These are phyloP conservation scores for Trichoderma oligosporum DNA, from an alignment of 2,329 filamentous ascomycete genomes.

Conservation along the genomic window DNA sequence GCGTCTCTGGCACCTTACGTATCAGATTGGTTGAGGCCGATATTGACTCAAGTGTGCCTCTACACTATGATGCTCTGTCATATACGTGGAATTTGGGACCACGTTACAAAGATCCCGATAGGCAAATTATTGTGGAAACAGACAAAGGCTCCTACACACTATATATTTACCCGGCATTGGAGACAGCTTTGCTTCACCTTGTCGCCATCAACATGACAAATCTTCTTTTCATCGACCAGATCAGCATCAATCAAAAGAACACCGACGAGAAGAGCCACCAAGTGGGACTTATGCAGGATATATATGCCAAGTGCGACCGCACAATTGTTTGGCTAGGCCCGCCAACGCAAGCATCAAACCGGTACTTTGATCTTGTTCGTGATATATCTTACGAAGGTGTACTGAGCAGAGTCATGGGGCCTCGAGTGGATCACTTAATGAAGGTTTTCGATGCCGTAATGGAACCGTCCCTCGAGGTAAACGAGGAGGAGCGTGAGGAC, in stretches of 20 bases:
- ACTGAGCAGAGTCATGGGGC: conserved; percentile 26
- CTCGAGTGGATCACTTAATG: conserved; percentile 23
- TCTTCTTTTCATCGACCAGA: conserved; percentile 32
- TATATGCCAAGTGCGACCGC: conserved; percentile 27
- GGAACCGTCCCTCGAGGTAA: conserved; percentile 24
- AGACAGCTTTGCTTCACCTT: conserved; percentile 28
- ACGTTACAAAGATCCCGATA: conserved; percentile 19
- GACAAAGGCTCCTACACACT: conserved; percentile 20
- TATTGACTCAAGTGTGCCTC: conserved; percentile 19
- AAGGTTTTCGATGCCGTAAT: conserved; percentile 32
- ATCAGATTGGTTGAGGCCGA: conserved; percentile 29
- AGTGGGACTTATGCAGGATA: conserved; percentile 30
- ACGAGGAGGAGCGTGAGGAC: conserved; percentile 24
- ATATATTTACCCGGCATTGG: conserved; percentile 30
- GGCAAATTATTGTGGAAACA: conserved; percentile 29
- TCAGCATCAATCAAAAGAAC: conserved; percentile 32
- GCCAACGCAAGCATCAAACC: conserved; percentile 23
- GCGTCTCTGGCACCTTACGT: conserved; percentile 25
- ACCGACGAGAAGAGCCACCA: conserved; percentile 27
- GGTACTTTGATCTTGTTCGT: conserved; percentile 23
- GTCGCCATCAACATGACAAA: not conserved
- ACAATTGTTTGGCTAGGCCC: conserved; percentile 31
- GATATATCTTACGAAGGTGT: conserved; percentile 24
- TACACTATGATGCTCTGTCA: conserved; percentile 31
- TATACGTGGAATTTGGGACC: conserved; percentile 30